Percentiles rank a stretch among this genome's conserved stretches.
These are phyloP conservation scores for Colletotrichum abscissum DNA, from an alignment of 2,329 filamentous ascomycete species.

Conservation along the genomic window DNA sequence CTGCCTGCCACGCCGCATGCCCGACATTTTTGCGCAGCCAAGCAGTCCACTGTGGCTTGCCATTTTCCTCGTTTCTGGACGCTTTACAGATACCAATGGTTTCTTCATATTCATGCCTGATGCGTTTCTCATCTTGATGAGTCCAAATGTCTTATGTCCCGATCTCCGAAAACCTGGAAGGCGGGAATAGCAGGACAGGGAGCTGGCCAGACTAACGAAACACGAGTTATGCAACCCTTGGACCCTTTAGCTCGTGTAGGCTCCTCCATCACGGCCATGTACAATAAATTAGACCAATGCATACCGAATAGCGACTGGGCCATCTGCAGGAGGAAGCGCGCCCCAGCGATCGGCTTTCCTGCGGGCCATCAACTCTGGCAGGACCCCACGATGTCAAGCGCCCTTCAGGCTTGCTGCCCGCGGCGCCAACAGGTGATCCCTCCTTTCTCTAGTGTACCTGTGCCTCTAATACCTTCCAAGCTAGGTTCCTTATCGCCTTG, in stretches of 20 bases:
- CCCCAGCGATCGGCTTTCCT: constrained; percentile 21
- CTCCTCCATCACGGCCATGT: no score
- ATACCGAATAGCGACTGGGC: background rate
- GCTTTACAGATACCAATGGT: background rate
- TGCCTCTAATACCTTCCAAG: background rate
- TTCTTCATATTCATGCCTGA: background rate
- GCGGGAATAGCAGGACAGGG: background rate
- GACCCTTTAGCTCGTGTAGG: no score
- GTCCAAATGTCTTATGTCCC: background rate
- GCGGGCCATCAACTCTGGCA: constrained; percentile 16
- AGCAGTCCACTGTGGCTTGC: background rate
- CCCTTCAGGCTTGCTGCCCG: background rate
- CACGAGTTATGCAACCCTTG: background rate
- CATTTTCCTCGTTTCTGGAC: background rate
- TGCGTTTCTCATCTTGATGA: background rate
- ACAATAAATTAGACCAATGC: no score
- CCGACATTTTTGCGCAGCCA: background rate
- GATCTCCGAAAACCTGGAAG: background rate
- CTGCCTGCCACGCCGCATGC: background rate
- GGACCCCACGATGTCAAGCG: background rate
- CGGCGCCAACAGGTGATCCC: background rate
- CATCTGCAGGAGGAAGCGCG: constrained; percentile 21
- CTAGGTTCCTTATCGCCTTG: background rate
- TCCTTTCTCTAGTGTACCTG: background rate
- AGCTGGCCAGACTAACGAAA: background rate